Percentiles rank a stretch among this genome's conserved stretches.
Evolutionary conservation across 495 filamentous ascomycete genomes (phyloP).

Genomic region (Astrothelium subdiscretum): DNA sequence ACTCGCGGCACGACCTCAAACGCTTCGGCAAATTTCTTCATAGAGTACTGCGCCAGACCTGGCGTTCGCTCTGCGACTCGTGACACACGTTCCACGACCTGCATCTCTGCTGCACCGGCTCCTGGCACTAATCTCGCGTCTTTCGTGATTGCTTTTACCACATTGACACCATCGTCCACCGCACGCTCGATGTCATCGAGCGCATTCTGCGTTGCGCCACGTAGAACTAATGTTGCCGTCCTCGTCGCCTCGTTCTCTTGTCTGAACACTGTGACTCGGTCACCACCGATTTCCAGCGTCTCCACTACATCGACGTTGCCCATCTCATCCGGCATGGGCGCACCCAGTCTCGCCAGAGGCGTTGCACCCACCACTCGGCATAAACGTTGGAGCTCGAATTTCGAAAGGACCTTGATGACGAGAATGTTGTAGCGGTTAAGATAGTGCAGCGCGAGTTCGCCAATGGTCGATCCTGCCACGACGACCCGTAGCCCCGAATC

Average conservation of each 20-base stretch:
- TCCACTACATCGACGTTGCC: slow-evolving; percentile 89
- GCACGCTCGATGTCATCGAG: slow-evolving; percentile 95
- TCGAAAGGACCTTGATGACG: slow-evolving; percentile 93
- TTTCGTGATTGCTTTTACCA: slow-evolving; percentile 94
- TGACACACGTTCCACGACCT: slow-evolving; percentile 83
- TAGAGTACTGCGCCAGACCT: slow-evolving; percentile 85
- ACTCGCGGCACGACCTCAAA: slow-evolving; percentile 95
- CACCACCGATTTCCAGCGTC: slow-evolving; percentile 95
- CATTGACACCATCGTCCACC: slow-evolving; percentile 97
- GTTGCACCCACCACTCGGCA: slow-evolving; percentile 96
- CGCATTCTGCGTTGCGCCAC: slow-evolving; percentile 95
- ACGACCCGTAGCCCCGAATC: slow-evolving; percentile 89
- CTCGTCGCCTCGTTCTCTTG: slow-evolving; percentile 88
- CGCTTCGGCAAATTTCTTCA: slow-evolving; percentile 93
- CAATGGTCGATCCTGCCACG: slow-evolving; percentile 79
- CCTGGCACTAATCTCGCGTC: slow-evolving; percentile 86
- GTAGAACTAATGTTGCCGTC: slow-evolving; percentile 88
- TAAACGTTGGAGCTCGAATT: slow-evolving; percentile 87
- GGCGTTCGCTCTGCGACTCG: slow-evolving; percentile 82
- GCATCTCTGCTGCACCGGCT: slow-evolving; percentile 90
- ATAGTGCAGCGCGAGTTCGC: slow-evolving; percentile 94
- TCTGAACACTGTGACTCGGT: slow-evolving; percentile 95
- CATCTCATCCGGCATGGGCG: slow-evolving; percentile 99
- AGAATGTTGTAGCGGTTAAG: slow-evolving; percentile 94
- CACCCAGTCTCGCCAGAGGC: slow-evolving; percentile 85